These are phyloP conservation scores for Naganishia vaughanmartiniae DNA, from an alignment of 768 basidiomycete species.

Conservation along the genomic window DNA sequence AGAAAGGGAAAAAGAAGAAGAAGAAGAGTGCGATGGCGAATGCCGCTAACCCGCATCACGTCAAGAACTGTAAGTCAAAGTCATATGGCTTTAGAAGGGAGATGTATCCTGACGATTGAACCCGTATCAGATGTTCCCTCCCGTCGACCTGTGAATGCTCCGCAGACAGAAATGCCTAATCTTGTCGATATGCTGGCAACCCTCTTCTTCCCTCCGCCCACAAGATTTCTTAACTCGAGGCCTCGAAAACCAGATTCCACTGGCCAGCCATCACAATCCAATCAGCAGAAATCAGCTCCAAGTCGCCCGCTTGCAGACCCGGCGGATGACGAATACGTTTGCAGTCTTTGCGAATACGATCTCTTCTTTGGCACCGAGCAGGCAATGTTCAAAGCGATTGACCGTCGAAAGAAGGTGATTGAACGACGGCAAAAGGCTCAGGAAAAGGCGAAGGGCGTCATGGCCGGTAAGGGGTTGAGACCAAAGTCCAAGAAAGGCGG, in stretches of 20 bases:
- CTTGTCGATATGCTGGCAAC: conserved; percentile 32
- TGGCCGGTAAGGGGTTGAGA: conserved; percentile 40
- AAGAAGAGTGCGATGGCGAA: conserved; percentile 87
- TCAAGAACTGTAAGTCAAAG: conserved; percentile 65
- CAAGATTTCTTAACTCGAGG: conserved; percentile 44
- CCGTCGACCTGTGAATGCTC: conserved; percentile 36
- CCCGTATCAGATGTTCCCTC: conserved; percentile 40
- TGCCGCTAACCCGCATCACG: conserved; percentile 91
- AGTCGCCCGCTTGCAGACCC: conserved; percentile 22
- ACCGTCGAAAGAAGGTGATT: conserved; percentile 75
- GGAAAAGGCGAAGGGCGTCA: conserved; percentile 44
- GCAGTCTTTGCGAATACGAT: conserved; percentile 87
- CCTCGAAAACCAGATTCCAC: conserved; percentile 26
- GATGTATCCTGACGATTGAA: background rate
- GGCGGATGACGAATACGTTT: conserved; percentile 83
- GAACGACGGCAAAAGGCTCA: conserved; percentile 39
- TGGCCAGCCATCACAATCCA: background rate
- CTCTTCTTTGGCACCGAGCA: conserved; percentile 83
- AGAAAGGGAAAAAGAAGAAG: conserved; percentile 73
- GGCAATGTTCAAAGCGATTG: conserved; percentile 64
- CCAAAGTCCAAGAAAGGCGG: conserved; percentile 4
- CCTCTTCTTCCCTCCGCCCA: conserved; percentile 47
- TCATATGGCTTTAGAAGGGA: background rate
- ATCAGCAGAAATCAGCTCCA: background rate
- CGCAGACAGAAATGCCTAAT: conserved; percentile 33